Evolutionary conservation across 202 grass and related monocot genomes (phyloP).

Genomic region (Bolboschoenoplectus hybrid): DNA sequence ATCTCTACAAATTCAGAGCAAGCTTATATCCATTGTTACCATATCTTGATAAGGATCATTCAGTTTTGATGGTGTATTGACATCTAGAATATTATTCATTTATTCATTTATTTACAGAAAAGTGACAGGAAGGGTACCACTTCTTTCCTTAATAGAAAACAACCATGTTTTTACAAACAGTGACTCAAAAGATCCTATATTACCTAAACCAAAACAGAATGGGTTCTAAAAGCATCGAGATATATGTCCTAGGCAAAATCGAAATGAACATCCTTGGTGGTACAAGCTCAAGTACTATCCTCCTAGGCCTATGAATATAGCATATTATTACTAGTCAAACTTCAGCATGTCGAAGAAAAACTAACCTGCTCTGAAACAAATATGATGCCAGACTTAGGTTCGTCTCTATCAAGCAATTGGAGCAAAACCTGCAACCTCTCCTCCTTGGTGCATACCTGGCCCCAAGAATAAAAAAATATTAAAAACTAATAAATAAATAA

Average conservation of each 20-base stretch:
- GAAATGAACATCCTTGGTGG: background rate
- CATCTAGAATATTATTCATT: background rate
- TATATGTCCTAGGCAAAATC: background rate
- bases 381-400: conserved; percentile 81
- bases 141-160: background rate
- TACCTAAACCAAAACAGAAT: background rate
- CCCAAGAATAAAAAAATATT: conserved; percentile 3
- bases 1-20: background rate
- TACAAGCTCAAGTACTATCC: background rate
- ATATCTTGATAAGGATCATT: background rate
- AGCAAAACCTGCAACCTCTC: conserved; percentile 68
- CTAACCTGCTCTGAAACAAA: conserved; percentile 91
- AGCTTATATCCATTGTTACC: background rate
- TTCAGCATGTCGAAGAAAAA: background rate
- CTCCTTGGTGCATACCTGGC: conserved; percentile 82
- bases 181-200: background rate
- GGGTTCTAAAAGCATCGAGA: background rate
- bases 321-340: conserved; percentile 16
- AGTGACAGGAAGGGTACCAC: background rate
- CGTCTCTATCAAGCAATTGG: conserved; percentile 69
- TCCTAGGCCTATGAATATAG: background rate
- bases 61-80: background rate
- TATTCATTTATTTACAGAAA: background rate
- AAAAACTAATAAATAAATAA: background rate
- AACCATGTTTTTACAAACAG: background rate